Base-by-base conservation (phyloP, 2,329 filamentous ascomycete species). In the Cladorrhinum sp. region DNA sequence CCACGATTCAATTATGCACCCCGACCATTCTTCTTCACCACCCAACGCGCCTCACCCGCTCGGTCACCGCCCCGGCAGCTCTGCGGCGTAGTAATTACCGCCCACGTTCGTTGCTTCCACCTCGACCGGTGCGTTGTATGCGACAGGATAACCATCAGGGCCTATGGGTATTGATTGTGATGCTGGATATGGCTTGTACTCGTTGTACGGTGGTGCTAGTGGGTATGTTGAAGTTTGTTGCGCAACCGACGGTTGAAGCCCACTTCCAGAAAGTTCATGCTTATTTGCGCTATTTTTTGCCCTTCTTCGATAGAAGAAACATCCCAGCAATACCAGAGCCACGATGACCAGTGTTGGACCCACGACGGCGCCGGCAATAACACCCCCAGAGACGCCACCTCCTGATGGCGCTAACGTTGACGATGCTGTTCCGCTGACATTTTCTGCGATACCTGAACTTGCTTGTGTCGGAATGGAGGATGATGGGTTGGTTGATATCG, bases 341-440 rank as follows among this genome's bases (percentile, higher is more conserved):
- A 55, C 57, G 7, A 59, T 22, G 2, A 41, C 57, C 13, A 59
- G 41, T 32, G 57, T 59, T 7, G 51, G 51, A 2, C 52, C 57
- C 22, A 59, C 45, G 5, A 52, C 51, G 1, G 52, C 29, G 5
- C 57, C 57, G 20, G 41, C 57, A 6, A 59, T 55, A 20, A 59
- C 9, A 12, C 57, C 57, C 29, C 20, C 25, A 27, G 57, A 18
- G 12, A 48, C 29, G 6, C 29, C 29, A 7, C 29, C 29, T 32
- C 29, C 29, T 32, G 7, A 6, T 32, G 7, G 7, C 29, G 29
- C 6, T 32, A 7, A 6, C 29, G 6, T 32, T 6, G 29, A 32
- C 29, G 29, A 7, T 13, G 29, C 13, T 13, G 13, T 18, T 7
- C 20, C 16, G 57, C 22, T 16, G 50, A 18, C n/a, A 23, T 41